Evolutionary conservation across 2,329 filamentous ascomycete species (phyloP), one percentile per base, ranked within the genome.

Genomic region (Lecanoromycetidae sp.): DNA sequence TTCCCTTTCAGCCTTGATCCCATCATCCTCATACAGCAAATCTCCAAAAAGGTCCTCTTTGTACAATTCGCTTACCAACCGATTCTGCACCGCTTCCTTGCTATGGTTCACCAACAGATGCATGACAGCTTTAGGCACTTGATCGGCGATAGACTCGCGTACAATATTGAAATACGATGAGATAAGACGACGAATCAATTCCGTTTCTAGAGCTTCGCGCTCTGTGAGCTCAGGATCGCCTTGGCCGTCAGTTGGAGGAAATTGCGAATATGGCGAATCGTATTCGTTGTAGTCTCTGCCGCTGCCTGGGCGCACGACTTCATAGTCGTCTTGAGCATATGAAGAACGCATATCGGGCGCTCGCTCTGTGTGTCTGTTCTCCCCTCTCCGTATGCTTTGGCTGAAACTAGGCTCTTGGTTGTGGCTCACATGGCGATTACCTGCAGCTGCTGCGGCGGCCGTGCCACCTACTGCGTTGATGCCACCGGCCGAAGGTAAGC

Each of bases 161-260:
- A 98, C 91, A 60, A 98, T 98, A 65, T 94, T 94, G 73, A 98
- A 98, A 72, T 98, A 98, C 1, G 88, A 95, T 26, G 86, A 94
- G 63, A 98, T 98, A 48, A 98, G 77, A 38, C 88, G 85, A 38
- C 90, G 84, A 63, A 98, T 98, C 33, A 98, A 79, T 66, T 98
- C 91, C 8, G 91, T 96, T 69, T 98, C 91, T 71, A 98, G 84
- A 36, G 87, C 84, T 69, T 98, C 91, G 44, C 91, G 85, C 57
- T 98, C 91, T 1, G 88, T 95, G 58, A 98, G 77, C 47, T 86
- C 87, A 27, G 87, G 87, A 60, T 94, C 87, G 52, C 81, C 77
- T 44, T 75, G 42, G 8, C 62, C 60, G 44, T 12, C 15, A 17
- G 19, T 19, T 17, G 12, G 19, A 51, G 15, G 53, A 48, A 23